Evolutionary conservation across 495 filamentous ascomycete genomes (phyloP).

Genomic region (Aspergillus heteromorphus): DNA sequence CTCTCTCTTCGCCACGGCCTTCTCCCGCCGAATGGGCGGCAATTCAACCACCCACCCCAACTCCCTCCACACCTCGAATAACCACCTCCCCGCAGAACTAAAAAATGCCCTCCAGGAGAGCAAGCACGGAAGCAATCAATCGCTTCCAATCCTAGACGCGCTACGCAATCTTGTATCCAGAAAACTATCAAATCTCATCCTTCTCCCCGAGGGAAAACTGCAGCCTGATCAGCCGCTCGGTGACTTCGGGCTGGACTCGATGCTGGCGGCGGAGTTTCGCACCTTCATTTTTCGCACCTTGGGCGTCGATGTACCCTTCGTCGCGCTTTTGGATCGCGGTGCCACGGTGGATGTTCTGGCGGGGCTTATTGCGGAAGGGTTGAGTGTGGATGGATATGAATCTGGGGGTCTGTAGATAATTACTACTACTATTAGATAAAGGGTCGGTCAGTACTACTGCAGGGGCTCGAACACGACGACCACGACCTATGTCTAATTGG

Average conservation of each 20-base stretch:
- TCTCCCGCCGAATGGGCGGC: neutral
- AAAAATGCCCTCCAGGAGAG: neutral
- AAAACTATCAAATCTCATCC: neutral
- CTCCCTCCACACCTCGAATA: neutral
- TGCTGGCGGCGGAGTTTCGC: neutral
- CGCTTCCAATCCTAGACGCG: neutral
- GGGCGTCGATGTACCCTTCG: neutral
- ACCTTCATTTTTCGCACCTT: neutral
- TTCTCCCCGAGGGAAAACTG: neutral
- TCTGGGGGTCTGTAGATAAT: too few species aligned
- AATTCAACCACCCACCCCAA: neutral
- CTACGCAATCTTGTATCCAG: neutral
- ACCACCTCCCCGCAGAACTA: neutral
- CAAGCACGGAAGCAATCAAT: neutral
- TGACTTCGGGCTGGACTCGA: neutral
- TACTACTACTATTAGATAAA: too few species aligned
- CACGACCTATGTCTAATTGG: too few species aligned
- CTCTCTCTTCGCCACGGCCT: neutral
- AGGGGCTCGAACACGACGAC: too few species aligned
- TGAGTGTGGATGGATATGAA: neutral
- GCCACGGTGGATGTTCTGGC: neutral
- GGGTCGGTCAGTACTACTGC: too few species aligned
- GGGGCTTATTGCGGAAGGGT: neutral
- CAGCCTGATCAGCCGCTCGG: neutral
- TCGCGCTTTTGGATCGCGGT: neutral